These are phyloP conservation scores for Atalantia buxifolia DNA, from an alignment of 345 rosid species.

Conservation along the genomic window DNA sequence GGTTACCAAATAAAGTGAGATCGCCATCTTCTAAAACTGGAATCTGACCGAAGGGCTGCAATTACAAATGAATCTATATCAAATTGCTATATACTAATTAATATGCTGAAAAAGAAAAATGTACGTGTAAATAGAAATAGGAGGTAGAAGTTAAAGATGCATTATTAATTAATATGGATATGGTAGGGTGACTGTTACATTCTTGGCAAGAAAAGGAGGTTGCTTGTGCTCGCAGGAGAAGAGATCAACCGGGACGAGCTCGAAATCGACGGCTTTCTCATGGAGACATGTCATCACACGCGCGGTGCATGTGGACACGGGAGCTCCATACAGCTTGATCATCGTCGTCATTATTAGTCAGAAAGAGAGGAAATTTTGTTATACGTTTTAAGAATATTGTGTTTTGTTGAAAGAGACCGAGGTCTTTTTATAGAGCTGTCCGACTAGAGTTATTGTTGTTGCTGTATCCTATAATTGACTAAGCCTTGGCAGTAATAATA, in stretches of 20 bases:
- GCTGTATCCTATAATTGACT: no score
- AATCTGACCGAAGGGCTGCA: conserved; percentile 84
- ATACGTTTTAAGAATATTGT: no score
- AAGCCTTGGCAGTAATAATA: no score
- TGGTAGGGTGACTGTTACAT: conserved; percentile 27
- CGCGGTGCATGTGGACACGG: conserved; percentile 65
- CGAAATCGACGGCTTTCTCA: conserved; percentile 69
- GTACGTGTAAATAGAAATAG: no score
- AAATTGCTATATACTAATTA: no score
- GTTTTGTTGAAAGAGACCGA: neutral
- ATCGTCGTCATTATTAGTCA: conserved; percentile 14
- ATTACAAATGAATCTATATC: conserved; percentile 1
- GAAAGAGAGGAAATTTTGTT: no score
- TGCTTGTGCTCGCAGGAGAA: conserved; percentile 62
- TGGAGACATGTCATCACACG: conserved; percentile 62
- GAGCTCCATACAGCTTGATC: conserved; percentile 56
- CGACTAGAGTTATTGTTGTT: no score
- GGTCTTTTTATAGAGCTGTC: neutral
- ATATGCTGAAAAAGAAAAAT: no score
- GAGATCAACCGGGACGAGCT: conserved; percentile 64
- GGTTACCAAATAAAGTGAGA: conserved; percentile 65
- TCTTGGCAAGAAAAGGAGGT: conserved; percentile 58
- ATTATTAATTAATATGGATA: no score
- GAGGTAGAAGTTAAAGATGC: no score
- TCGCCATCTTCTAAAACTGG: conserved; percentile 85